These are phyloP conservation scores for Parathielavia appendiculata DNA, from an alignment of 495 filamentous ascomycete genomes.

Conservation along the genomic window DNA sequence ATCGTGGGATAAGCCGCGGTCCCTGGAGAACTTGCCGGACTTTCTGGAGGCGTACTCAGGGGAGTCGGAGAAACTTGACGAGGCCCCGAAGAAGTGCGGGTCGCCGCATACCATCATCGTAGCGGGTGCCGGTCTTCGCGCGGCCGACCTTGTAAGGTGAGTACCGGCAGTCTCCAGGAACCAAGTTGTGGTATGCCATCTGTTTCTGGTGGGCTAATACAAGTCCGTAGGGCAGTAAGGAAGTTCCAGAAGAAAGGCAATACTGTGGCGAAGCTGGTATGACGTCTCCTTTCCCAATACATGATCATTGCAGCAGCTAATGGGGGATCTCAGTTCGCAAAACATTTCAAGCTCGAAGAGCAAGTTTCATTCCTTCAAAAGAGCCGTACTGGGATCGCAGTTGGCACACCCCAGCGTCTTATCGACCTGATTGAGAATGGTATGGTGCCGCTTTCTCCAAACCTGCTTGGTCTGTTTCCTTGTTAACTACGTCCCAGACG, in stretches of 20 bases:
- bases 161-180: background rate
- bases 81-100: constrained; percentile 63
- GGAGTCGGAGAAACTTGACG: constrained; percentile 50
- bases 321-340: constrained; percentile 60
- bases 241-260: constrained; percentile 72
- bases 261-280: constrained; percentile 70
- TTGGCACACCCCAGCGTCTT: constrained; percentile 80
- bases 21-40: constrained; percentile 62
- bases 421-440: constrained; percentile 76
- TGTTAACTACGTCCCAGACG: constrained; percentile 46
- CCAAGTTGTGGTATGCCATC: background rate
- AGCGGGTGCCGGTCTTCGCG: constrained; percentile 70
- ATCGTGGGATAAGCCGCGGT: constrained; percentile 58
- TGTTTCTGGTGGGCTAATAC: background rate
- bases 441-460: constrained; percentile 31
- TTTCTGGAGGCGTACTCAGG: constrained; percentile 66
- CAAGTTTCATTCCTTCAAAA: constrained; percentile 70
- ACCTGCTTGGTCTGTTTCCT: background rate
- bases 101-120: constrained; percentile 83
- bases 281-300: constrained; percentile 1
- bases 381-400: constrained; percentile 70
- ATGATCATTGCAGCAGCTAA: background rate
- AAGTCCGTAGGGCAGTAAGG: constrained; percentile 56
- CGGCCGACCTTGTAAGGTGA: constrained; percentile 72
- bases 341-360: constrained; percentile 93